These are phyloP conservation scores for Dryadomyces sulphureus DNA, from an alignment of 2,329 filamentous ascomycete species.

Conservation along the genomic window DNA sequence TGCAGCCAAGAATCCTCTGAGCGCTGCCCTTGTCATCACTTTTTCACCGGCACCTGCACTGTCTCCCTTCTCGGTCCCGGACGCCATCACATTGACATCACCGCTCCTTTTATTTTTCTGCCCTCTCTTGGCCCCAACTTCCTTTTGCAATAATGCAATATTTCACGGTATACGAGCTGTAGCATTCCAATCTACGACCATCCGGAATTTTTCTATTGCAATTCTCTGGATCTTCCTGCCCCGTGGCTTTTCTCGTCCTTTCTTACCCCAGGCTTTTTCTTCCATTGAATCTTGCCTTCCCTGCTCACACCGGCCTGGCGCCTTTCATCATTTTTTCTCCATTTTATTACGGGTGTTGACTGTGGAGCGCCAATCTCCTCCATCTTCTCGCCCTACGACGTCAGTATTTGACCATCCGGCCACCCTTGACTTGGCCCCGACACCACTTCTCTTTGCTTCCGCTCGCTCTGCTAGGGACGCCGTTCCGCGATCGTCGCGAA, in stretches of 20 bases:
- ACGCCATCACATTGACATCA: neutral
- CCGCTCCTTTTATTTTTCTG: neutral
- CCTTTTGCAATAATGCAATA: too few species aligned
- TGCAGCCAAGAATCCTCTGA: neutral
- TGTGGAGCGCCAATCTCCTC: neutral
- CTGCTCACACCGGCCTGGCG: too few species aligned
- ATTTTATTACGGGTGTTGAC: neutral
- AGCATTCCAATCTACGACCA: neutral
- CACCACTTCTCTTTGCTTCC: neutral
- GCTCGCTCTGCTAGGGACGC: neutral
- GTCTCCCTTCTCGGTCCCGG: neutral
- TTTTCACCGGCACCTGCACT: neutral
- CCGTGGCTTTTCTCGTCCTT: neutral
- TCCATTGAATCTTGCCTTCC: too few species aligned
- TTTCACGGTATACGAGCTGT: too few species aligned
- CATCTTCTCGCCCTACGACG: neutral
- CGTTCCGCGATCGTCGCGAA: neutral
- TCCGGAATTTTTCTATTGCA: neutral
- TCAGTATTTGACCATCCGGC: neutral
- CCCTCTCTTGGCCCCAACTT: too few species aligned
- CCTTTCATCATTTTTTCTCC: neutral
- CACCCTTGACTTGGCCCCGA: neutral
- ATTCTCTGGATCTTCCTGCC: neutral
- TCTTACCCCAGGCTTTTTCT: neutral
- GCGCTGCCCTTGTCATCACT: neutral